Percentiles rank a stretch among this genome's conserved stretches.
These are phyloP conservation scores for Microcos paniculata DNA, from an alignment of 345 rosid species.

Conservation along the genomic window DNA sequence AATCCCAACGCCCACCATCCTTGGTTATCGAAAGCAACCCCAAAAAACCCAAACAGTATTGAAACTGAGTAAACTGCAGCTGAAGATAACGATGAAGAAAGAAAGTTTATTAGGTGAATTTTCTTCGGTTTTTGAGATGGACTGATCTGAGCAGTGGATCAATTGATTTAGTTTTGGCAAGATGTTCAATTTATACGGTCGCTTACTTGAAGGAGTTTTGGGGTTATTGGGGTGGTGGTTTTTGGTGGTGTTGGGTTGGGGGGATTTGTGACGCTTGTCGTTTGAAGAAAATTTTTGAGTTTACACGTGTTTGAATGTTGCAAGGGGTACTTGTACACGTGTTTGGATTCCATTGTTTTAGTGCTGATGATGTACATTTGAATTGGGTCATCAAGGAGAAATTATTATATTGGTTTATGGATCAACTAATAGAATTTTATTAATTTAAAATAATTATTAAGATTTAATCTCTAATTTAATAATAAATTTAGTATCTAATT, in stretches of 20 bases:
- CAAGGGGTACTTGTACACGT: background rate
- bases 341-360: background rate
- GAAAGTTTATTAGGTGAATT: background rate
- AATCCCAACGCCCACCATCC: slow-evolving; percentile 28
- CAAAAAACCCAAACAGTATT: background rate
- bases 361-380: background rate
- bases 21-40: background rate
- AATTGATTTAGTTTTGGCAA: background rate
- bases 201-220: background rate
- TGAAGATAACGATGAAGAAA: too few relatives aligned
- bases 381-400: too few relatives aligned
- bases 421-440: too few relatives aligned
- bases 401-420: too few relatives aligned
- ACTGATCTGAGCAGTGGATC: background rate
- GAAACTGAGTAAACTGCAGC: background rate
- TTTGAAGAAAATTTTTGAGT: background rate
- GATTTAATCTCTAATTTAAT: too few relatives aligned
- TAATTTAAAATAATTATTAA: too few relatives aligned
- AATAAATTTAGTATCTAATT: too few relatives aligned
- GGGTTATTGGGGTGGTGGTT: too few relatives aligned
- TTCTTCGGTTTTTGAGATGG: background rate
- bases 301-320: background rate
- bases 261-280: background rate
- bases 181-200: background rate
- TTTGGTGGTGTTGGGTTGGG: background rate